A percentile compares a stretch with the other conserved stretches of the same genome.
These are phyloP conservation scores for Rhizophagus prolifer DNA, from an alignment of 192 early-diverging fungal genomes.

Conservation along the genomic window DNA sequence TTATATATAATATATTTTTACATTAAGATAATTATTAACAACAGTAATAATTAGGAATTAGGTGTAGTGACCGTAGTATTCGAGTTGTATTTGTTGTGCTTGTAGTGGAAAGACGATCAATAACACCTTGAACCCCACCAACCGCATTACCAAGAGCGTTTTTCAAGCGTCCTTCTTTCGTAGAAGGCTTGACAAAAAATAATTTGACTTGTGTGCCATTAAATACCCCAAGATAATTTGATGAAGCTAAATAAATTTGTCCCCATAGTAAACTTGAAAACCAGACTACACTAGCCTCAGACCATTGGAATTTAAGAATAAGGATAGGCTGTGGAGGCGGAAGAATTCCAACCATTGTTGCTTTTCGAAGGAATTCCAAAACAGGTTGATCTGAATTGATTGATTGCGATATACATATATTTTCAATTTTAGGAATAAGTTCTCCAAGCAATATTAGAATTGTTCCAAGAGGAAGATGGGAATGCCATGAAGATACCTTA, in stretches of 20 bases:
- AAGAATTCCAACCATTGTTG: slow-evolving; percentile 43
- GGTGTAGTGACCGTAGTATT: no score
- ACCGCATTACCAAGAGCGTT: neutral
- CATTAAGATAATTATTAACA: no score
- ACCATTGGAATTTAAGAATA: slow-evolving; percentile 61
- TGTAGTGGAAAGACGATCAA: neutral
- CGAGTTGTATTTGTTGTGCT: neutral
- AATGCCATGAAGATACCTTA: slow-evolving; percentile 64
- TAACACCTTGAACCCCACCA: neutral
- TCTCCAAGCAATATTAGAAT: slow-evolving; percentile 64
- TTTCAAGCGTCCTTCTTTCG: neutral
- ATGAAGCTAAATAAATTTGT: slow-evolving; percentile 59
- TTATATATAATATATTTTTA: no score
- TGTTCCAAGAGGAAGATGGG: slow-evolving; percentile 67
- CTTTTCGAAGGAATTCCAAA: slow-evolving; percentile 49
- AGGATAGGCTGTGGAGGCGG: slow-evolving; percentile 53
- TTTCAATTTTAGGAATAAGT: slow-evolving; percentile 69
- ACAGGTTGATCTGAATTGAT: slow-evolving; percentile 64
- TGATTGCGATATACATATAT: slow-evolving; percentile 54
- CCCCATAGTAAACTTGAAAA: slow-evolving; percentile 72
- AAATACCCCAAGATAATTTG: slow-evolving; percentile 38
- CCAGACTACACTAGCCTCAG: slow-evolving; percentile 67
- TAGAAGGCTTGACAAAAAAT: neutral
- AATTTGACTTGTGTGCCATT: slow-evolving; percentile 17
- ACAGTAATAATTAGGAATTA: no score